Evolutionary conservation across 108 stramenopile species (phyloP).

Genomic region (Nitzschia palea): DNA sequence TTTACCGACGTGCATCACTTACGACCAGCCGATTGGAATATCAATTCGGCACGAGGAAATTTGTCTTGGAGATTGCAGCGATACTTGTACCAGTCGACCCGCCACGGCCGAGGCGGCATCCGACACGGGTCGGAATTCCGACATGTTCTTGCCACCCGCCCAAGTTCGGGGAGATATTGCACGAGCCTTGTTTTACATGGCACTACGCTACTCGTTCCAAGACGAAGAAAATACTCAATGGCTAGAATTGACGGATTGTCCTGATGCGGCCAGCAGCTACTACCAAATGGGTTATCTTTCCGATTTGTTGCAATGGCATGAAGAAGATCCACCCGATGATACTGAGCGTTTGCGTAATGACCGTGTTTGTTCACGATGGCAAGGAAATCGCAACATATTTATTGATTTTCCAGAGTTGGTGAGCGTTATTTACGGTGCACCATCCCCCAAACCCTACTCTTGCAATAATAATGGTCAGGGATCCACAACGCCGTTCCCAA

Average conservation of each 20-base stretch:
- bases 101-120: conserved; percentile 22
- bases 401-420: conserved; percentile 76
- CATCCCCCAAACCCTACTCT: neutral
- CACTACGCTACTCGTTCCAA: conserved; percentile 43
- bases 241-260: conserved; percentile 36
- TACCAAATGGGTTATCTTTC: conserved; percentile 49
- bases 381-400: conserved; percentile 86
- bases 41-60: conserved; percentile 66
- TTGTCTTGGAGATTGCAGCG: conserved; percentile 49
- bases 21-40: conserved; percentile 61
- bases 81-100: conserved; percentile 4
- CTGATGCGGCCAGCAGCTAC: neutral
- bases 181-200: conserved; percentile 81
- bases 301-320: conserved; percentile 71
- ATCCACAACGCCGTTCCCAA: neutral
- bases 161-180: conserved; percentile 75
- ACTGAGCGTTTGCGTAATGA: conserved; percentile 62
- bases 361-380: conserved; percentile 60
- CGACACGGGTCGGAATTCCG: conserved; percentile 41
- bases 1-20: conserved; percentile 72
- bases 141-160: conserved; percentile 46
- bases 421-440: conserved; percentile 17
- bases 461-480: neutral
- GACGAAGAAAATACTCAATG: conserved; percentile 31
- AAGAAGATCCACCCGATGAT: conserved; percentile 60